These are phyloP conservation scores for Loxodes magnus DNA, from an alignment of 73 alveolate genomes.

Conservation along the genomic window DNA sequence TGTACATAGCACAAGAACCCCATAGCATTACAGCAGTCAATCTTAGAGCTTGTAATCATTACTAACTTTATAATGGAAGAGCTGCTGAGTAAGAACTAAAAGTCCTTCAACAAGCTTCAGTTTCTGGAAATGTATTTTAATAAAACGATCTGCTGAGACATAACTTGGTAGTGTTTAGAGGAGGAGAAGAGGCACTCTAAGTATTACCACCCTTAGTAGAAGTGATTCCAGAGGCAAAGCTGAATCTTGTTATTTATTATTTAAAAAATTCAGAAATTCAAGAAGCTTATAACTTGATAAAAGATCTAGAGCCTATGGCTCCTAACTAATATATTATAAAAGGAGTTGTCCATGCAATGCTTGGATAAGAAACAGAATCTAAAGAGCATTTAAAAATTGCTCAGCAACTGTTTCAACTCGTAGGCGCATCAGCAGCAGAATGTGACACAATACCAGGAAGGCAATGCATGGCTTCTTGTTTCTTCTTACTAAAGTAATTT, in stretches of 20 bases:
- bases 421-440: slow-evolving; percentile 95
- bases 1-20: slow-evolving; percentile 63
- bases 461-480: slow-evolving; percentile 97
- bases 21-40: slow-evolving; percentile 76
- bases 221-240: slow-evolving; percentile 94
- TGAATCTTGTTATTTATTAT: slow-evolving; percentile 87
- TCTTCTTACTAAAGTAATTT: slow-evolving; percentile 65
- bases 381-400: slow-evolving; percentile 89
- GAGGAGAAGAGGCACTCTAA: slow-evolving; percentile 92
- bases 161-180: slow-evolving; percentile 91
- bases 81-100: slow-evolving; percentile 93
- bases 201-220: slow-evolving; percentile 92
- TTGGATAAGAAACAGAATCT: slow-evolving; percentile 84
- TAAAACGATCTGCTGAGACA: slow-evolving; percentile 92
- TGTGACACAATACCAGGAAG: slow-evolving; percentile 99
- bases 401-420: slow-evolving; percentile 83
- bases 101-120: slow-evolving; percentile 57
- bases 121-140: slow-evolving; percentile 87
- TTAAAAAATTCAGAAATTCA: slow-evolving; percentile 76
- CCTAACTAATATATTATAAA: slow-evolving; percentile 92
- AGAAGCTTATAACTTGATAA: slow-evolving; percentile 90
- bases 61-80: slow-evolving; percentile 86
- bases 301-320: slow-evolving; percentile 91
- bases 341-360: slow-evolving; percentile 95
- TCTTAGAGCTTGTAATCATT: slow-evolving; percentile 97